These are phyloP conservation scores for Cucumis melo DNA, from an alignment of 306 rosid genomes.

Conservation along the genomic window DNA sequence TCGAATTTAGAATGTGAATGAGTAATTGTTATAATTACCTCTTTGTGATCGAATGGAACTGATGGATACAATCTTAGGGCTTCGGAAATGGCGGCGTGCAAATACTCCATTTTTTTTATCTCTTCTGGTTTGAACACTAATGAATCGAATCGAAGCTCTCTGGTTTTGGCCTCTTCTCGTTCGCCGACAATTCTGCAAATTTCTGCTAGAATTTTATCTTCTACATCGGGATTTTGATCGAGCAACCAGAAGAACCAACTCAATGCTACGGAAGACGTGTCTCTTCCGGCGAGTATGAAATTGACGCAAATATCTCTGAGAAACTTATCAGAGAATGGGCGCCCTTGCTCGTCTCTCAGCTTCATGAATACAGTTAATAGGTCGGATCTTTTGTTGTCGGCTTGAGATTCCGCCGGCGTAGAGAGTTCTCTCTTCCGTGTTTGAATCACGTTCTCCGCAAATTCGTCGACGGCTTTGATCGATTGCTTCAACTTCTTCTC, in stretches of 20 bases:
- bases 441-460: conserved; percentile 58
- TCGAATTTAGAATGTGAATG: not conserved
- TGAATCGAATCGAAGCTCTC: not conserved
- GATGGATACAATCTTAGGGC: conserved; percentile 84
- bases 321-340: conserved; percentile 55
- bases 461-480: conserved; percentile 54
- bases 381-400: conserved; percentile 24
- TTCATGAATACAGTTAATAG: conserved; percentile 61
- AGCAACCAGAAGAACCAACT: conserved; percentile 95
- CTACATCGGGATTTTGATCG: conserved; percentile 49
- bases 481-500: conserved; percentile 50
- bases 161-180: conserved; percentile 19
- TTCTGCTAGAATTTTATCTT: conserved; percentile 46
- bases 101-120: conserved; percentile 83
- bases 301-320: conserved; percentile 89
- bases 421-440: conserved; percentile 57
- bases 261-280: conserved; percentile 91
- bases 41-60: conserved; percentile 86
- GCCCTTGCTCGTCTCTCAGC: conserved; percentile 55
- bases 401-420: not conserved
- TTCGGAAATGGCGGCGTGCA: conserved; percentile 88
- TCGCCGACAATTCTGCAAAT: conserved; percentile 31
- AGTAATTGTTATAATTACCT: conserved; percentile 31
- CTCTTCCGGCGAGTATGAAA: conserved; percentile 84
- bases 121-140: conserved; percentile 48